These are phyloP conservation scores for Earliella scabrosa DNA, from an alignment of 1,284 basidiomycete species.

Conservation along the genomic window DNA sequence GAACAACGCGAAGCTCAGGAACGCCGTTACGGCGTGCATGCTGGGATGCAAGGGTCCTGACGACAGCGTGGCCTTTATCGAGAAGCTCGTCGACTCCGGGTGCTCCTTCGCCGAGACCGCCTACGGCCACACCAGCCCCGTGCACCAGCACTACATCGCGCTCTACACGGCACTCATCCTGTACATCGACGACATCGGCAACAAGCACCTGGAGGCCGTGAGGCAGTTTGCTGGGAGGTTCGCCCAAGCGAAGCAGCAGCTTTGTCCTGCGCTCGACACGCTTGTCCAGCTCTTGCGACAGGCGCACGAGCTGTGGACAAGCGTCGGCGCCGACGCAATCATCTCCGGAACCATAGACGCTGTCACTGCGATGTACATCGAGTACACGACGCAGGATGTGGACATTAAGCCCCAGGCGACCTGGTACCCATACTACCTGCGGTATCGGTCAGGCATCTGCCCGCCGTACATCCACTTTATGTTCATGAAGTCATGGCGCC, in stretches of 20 bases:
- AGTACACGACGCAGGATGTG: conserved; percentile 14
- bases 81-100: neutral
- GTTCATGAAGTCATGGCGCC: conserved; percentile 16
- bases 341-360: conserved; percentile 19
- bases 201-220: neutral
- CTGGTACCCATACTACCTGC: conserved; percentile 19
- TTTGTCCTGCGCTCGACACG: conserved; percentile 11
- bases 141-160: conserved; percentile 5
- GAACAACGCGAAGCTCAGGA: neutral
- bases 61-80: neutral
- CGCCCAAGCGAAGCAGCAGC: conserved; percentile 7
- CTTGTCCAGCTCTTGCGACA: conserved; percentile 6
- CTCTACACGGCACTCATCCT: conserved; percentile 8
- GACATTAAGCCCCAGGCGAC: conserved; percentile 13
- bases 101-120: conserved; percentile 9
- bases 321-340: conserved; percentile 19
- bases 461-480: conserved; percentile 22
- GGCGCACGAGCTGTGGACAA: conserved; percentile 16
- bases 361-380: conserved; percentile 19
- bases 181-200: conserved; percentile 10
- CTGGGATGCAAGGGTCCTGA: neutral
- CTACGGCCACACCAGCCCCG: conserved; percentile 1
- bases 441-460: conserved; percentile 17
- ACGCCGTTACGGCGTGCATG: neutral
- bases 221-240: conserved; percentile 6